Evolutionary conservation across 352 stramenopile genomes (phyloP).

Genomic region (Phytophthora pini): DNA sequence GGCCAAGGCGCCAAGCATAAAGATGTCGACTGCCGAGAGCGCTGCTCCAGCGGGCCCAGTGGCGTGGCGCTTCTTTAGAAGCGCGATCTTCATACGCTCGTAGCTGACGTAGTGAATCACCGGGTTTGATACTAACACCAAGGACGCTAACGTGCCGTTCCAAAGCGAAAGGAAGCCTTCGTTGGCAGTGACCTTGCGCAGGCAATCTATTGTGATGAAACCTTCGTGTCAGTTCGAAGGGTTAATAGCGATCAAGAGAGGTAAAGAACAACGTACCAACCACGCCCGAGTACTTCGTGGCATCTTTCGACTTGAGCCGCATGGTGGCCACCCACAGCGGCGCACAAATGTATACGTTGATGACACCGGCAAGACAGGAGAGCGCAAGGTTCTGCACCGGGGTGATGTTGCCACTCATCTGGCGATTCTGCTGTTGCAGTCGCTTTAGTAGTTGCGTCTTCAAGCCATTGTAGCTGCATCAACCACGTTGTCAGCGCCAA

Average conservation of each 20-base stretch:
- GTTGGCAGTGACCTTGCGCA: constrained; percentile 59
- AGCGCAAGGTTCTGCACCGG: constrained; percentile 66
- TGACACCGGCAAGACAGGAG: constrained; percentile 81
- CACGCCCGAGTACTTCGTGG: constrained; percentile 65
- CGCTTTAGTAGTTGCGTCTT: constrained; percentile 76
- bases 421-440: constrained; percentile 42
- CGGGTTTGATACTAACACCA: constrained; percentile 95
- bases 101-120: constrained; percentile 97
- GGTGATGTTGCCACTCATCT: constrained; percentile 45
- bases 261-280: constrained; percentile 14
- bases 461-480: constrained; percentile 66
- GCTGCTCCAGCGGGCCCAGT: constrained; percentile 20
- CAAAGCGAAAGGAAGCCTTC: constrained; percentile 91
- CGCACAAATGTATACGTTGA: constrained; percentile 86
- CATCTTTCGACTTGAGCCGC: constrained; percentile 89
- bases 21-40: constrained; percentile 88
- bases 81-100: constrained; percentile 89
- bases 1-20: constrained; percentile 90
- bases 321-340: constrained; percentile 96
- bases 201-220: constrained; percentile 41
- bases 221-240: constrained; percentile 16
- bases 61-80: constrained; percentile 49
- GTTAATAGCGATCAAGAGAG: constrained; percentile 3
- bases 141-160: constrained; percentile 90
- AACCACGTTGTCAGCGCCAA: background rate